A percentile compares a stretch with the other conserved stretches of the same genome.
Conservation (phyloP, 2,329 filamentous ascomycete species). For the Venturia asperata region DNA sequence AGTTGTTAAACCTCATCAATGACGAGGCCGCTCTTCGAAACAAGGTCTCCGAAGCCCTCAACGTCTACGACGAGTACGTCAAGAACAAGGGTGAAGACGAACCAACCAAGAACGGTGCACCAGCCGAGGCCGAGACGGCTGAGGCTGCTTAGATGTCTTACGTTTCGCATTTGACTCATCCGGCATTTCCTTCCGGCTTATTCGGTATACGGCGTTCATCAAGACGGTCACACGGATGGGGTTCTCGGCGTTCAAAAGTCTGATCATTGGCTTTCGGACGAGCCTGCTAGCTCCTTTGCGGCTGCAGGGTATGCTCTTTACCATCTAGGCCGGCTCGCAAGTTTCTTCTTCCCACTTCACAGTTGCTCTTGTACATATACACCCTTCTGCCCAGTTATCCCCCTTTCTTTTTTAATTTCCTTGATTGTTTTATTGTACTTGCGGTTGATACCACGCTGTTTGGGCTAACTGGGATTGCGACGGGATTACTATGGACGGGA, state of each 20-base stretch:
- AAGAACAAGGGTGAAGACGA: conserved; percentile 62
- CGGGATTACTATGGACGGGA: not conserved
- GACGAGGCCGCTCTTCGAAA: conserved; percentile 81
- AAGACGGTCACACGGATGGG: conserved; percentile 7
- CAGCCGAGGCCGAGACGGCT: conserved; percentile 19
- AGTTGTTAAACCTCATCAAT: conserved; percentile 86
- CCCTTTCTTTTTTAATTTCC: not conserved
- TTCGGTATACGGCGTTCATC: not conserved
- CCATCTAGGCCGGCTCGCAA: conserved; percentile 6
- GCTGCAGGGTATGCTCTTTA: not conserved
- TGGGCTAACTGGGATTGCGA: conserved; percentile 11
- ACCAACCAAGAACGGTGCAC: conserved; percentile 18
- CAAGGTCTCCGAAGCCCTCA: conserved; percentile 97
- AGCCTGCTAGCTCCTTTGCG: not conserved
- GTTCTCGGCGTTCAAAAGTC: conserved; percentile 10
- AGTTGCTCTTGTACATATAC: conserved; percentile 8
- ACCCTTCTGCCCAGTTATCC: conserved; percentile 3
- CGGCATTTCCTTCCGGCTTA: not conserved
- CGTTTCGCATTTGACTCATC: not conserved
- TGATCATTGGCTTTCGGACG: not conserved
- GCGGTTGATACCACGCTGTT: conserved; percentile 13
- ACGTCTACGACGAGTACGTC: conserved; percentile 97
- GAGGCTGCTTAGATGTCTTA: conserved; percentile 15
- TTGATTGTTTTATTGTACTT: conserved; percentile 5
- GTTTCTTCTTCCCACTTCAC: not conserved